Conservation (phyloP, 352 stramenopile genomes). For the Halophytophthora polymorphica region DNA sequence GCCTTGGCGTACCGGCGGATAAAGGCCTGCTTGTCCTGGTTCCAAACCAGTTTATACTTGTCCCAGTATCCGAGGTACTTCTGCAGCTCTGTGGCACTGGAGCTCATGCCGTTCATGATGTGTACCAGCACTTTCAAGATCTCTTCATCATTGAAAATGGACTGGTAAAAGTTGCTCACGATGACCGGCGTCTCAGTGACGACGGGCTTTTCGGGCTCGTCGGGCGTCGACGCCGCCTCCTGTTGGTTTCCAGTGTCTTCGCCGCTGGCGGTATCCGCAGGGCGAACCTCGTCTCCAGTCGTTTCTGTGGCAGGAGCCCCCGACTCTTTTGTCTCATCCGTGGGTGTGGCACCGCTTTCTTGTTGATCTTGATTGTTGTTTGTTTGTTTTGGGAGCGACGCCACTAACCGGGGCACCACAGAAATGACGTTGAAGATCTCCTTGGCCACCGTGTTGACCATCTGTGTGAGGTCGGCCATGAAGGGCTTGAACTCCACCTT, state of each 20-base stretch:
- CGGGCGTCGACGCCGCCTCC: slow-evolving; percentile 7
- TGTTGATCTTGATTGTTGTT: slow-evolving; percentile 19
- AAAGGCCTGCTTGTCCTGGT: slow-evolving; percentile 94
- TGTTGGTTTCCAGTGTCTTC: slow-evolving; percentile 19
- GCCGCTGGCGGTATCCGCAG: slow-evolving; percentile 14
- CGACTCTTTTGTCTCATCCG: slow-evolving; percentile 16
- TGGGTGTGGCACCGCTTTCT: slow-evolving; percentile 10
- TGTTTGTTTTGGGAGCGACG: slow-evolving; percentile 31
- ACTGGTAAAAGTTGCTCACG: slow-evolving; percentile 88
- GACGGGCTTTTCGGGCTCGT: slow-evolving; percentile 10
- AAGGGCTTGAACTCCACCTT: slow-evolving; percentile 93
- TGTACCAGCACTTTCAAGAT: slow-evolving; percentile 94
- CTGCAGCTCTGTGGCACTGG: slow-evolving; percentile 90
- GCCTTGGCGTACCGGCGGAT: slow-evolving; percentile 95
- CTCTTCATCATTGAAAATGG: slow-evolving; percentile 95
- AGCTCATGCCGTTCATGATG: slow-evolving; percentile 96
- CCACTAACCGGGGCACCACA: slow-evolving; percentile 86
- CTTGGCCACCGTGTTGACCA: slow-evolving; percentile 94
- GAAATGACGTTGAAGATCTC: slow-evolving; percentile 94
- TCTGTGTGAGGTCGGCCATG: slow-evolving; percentile 93
- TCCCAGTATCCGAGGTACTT: slow-evolving; percentile 96
- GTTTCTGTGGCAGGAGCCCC: slow-evolving; percentile 7
- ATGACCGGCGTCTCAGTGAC: neutral
- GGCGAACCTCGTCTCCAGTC: slow-evolving; percentile 20
- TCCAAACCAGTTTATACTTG: slow-evolving; percentile 93